Base-by-base conservation (phyloP, 495 filamentous ascomycete genomes). In the Oidiodendron maius region DNA sequence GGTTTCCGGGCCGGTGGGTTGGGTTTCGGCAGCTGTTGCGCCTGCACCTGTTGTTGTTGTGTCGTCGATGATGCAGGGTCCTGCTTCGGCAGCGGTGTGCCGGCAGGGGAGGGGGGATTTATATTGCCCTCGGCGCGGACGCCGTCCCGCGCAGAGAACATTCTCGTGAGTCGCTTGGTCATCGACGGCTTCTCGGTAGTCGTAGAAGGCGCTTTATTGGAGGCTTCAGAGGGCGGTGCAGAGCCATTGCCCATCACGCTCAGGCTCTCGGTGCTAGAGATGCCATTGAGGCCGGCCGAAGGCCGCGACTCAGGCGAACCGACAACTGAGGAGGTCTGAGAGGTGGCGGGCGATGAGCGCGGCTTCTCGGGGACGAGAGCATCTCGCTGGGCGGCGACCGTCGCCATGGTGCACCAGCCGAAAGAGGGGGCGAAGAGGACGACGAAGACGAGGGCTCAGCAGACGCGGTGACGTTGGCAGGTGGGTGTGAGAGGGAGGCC, bases 131-230 rank as follows among this genome's bases (percentile, higher is more conserved):
- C 65, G 1, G 51, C 59, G 18, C 62, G 60, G 20, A 62, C 45
- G 16, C 43, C 53, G 32, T 61, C 59, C 34, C 52, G 52, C 17
- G 56, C 57, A 24, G 73, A 70, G 64, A 83, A 83, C 75, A 83
- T 83, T 53, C 79, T 74, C 42, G 76, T 75, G 30, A 83, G 51
- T 30, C 79, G 77, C 55, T 74, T 61, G 36, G 76, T 75, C 70
- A 81, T 77, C 22, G 71, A 77, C 3, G 73, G 66, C 61, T 65
- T 78, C 36, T 71, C 59, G 6, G 39, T 15, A 43, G 45, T 18
- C 2, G 35, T 38, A 28, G 56, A 49, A 24, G 16, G 34, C 25
- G 41, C 39, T 2, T 43, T 70, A 67, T 34, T 64, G 49, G 53
- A 66, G 34, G 53, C 52, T 34, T 61, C 44, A 32, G 55, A 16